A percentile compares a stretch with the other conserved stretches of the same genome.
phyloP scores from a whole-genome alignment of 2,329 filamentous ascomycete species.

The Chaetomium sp. region DNA sequence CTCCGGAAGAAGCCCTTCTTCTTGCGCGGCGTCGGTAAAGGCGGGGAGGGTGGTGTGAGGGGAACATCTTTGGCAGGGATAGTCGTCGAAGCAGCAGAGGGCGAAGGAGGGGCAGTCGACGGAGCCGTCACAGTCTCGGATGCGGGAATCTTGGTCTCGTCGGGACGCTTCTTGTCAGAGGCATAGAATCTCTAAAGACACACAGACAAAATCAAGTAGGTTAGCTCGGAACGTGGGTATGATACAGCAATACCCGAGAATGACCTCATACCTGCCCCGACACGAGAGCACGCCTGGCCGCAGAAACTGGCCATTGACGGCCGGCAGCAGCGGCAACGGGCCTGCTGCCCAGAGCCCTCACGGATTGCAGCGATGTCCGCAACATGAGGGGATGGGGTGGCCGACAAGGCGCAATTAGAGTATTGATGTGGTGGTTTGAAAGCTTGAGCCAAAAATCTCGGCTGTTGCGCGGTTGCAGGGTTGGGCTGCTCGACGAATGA shows the following conservation, averaged over 20 bases:
- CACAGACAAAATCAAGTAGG: constrained; percentile 25
- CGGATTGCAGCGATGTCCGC: constrained; percentile 68
- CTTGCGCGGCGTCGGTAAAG: constrained; percentile 46
- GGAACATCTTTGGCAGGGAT: constrained; percentile 45
- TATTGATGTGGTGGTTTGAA: constrained; percentile 36
- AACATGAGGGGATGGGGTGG: constrained; percentile 63
- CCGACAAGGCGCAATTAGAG: constrained; percentile 42
- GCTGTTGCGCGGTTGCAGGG: no score
- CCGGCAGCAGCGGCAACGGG: constrained; percentile 54
- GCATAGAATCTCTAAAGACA: constrained; percentile 58
- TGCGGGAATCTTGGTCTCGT: constrained; percentile 55
- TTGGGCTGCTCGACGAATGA: no score
- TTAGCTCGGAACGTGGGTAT: constrained; percentile 30
- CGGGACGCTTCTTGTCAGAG: constrained; percentile 54
- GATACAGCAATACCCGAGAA: constrained; percentile 29
- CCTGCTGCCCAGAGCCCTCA: constrained; percentile 60
- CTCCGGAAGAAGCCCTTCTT: constrained; percentile 70
- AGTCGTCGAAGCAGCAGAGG: constrained; percentile 43
- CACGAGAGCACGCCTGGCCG: constrained; percentile 43
- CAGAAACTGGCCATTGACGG: constrained; percentile 60
- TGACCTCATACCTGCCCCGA: constrained; percentile 45
- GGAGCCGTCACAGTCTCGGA: constrained; percentile 56
- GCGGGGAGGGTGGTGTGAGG: constrained; percentile 46
- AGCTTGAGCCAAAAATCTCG: constrained; percentile 41
- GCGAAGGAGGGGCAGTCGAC: constrained; percentile 43